Evolutionary conservation across 805 yeast genomes (phyloP), one percentile per base, ranked within the genome.

Genomic region (Sporopachydermia quercuum): DNA sequence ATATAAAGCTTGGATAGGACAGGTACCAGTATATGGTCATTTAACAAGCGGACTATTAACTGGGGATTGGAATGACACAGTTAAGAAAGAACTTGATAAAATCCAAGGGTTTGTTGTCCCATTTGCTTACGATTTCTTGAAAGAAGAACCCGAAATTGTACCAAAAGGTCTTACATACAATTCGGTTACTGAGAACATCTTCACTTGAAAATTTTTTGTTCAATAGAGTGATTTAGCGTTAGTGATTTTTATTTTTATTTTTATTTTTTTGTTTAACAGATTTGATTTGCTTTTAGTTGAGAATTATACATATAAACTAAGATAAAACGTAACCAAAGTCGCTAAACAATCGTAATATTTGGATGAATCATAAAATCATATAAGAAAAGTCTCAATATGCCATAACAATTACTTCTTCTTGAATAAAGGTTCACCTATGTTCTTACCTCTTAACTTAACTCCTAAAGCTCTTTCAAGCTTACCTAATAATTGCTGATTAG

Each of bases 401-500:
- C n/a, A n/a, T n/a, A n/a, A 23, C 30, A 19, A 36, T 39, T 38
- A 52, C 49, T 61, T 55, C 59, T 64, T 65, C 57, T 64, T 64
- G 23, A 66, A 59, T 49, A 91, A 68, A 23, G 97, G 95, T 53
- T 78, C 76, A 46, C 98, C 98, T 53, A 91, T 81, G 61, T 78
- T 81, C 67, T 89, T 87, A 57, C 98, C 98, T 66, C 97, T 76
- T 57, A 91, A 74, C 66, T 86, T 91, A 47, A 91, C 80, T 49
- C 97, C 97, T 52, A 91, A 69, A 35, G 80, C 93, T 62, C 96
- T 75, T 67, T 91, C 97, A 60, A 91, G 64, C 67, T 91, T 91
- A 41, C 80, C 87, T 53, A 91, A 71, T 40, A 91, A 62, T 63
- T 87, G 97, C 68, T 91, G 98, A 67, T 84, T 87, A 43, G 98